phyloP scores from a whole-genome alignment of 768 basidiomycete species.

The Auricularia cornea region DNA sequence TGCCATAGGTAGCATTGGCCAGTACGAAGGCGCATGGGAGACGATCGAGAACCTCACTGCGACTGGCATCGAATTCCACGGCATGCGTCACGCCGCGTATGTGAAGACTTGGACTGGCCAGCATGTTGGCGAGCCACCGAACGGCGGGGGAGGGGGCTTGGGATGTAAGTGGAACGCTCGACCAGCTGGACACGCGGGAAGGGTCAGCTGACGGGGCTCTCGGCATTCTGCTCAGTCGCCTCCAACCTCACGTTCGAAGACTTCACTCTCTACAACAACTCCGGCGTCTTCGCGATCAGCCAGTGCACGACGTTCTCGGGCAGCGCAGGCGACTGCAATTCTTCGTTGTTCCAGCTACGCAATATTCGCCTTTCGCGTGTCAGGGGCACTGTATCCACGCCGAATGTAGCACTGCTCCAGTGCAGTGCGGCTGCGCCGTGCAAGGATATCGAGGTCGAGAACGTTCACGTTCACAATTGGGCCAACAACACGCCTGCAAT shows the following conservation, averaged over 20 bases:
- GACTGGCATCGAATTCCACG: conserved; percentile 18
- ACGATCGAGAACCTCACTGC: conserved; percentile 26
- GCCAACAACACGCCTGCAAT: neutral
- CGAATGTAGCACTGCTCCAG: conserved; percentile 19
- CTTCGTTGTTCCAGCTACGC: conserved; percentile 26
- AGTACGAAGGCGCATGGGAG: conserved; percentile 25
- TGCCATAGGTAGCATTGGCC: conserved; percentile 32
- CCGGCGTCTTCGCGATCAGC: conserved; percentile 17
- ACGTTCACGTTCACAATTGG: neutral
- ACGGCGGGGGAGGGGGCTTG: conserved; percentile 26
- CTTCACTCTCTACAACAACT: conserved; percentile 18
- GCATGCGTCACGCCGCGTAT: conserved; percentile 22
- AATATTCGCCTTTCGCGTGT: conserved; percentile 25
- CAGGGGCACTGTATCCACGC: conserved; percentile 17
- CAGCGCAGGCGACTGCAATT: conserved; percentile 26
- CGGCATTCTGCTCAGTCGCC: neutral
- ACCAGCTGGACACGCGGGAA: no score
- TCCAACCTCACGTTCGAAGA: conserved; percentile 17
- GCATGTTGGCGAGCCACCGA: conserved; percentile 26
- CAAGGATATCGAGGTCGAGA: neutral
- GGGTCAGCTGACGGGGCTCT: no score
- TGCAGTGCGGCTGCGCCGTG: conserved; percentile 29
- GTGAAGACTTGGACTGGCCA: conserved; percentile 31
- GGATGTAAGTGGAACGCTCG: conserved; percentile 20
- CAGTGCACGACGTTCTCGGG: conserved; percentile 28